Evolutionary conservation across 129 eudicot species (phyloP), one percentile per base, ranked within the genome.

Genomic region (Rutidosis leptorrhynchoides): DNA sequence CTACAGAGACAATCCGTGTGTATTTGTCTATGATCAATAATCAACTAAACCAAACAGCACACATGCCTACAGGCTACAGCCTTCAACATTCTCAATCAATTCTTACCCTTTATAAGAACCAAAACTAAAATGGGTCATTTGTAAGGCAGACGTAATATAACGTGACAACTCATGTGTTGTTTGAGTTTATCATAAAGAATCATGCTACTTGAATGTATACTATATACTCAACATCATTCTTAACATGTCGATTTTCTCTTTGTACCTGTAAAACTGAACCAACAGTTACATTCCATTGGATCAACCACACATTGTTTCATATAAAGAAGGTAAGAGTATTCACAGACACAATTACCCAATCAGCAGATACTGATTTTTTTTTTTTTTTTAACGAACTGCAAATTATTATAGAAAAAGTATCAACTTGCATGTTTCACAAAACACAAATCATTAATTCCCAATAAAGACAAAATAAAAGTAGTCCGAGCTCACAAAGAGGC

Each of bases 381-480:
- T 40, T 64, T 37, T 12, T 40, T 40, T 64, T 42, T n/a, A n/a
- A n/a, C n/a, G n/a, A 64, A 42, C 55, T 40, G 68, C 51, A 23
- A 40, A 63, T 64, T 26, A 29, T 3, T 5, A n/a, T 16, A 57
- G 52, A 51, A 5, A 32, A 7, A 30, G 51, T 67, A 20, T 6
- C 72, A 67, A 52, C 62, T 11, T 27, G 68, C 28, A 67, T 30
- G 62, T 67, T 67, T 54, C 60, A 37, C 42, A 35, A 69, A 65
- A 46, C 59, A 19, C 58, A 29, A 74, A 66, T 16, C 20, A 32
- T 17, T 11, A 45, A 22, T 30, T 21, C 33, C 56, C 70, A 60
- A 63, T 33, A 58, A 14, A 67, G 48, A 66, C 58, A 58, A 66
- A 74, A 48, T 46, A 33, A 12, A 27, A 45, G 29, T 43, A 17